Evolutionary conservation across 73 alveolate genomes (phyloP).

Genomic region (Diophrys sp.): DNA sequence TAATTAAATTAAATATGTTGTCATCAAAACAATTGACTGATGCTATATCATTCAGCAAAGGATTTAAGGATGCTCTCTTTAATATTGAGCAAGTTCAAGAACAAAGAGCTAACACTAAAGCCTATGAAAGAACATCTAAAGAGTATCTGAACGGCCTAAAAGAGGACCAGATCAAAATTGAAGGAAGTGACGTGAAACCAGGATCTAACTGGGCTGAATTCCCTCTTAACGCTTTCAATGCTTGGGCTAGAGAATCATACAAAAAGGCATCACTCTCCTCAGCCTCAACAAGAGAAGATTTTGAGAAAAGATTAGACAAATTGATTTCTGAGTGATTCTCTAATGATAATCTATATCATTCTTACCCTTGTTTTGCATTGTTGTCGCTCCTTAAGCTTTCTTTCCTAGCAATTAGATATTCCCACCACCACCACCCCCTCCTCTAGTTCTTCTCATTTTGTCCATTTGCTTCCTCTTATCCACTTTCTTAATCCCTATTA

Average conservation of each 20-base stretch:
- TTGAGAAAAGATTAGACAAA: background rate
- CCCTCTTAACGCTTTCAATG: background rate
- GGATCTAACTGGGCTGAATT: background rate
- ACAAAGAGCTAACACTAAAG: background rate
- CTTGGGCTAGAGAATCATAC: background rate
- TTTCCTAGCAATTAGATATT: too few relatives aligned
- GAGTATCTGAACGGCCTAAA: background rate
- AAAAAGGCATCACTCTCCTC: conserved; percentile 9
- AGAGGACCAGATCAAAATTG: background rate
- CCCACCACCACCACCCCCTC: too few relatives aligned
- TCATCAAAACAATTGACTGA: background rate
- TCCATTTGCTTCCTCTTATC: conserved; percentile 54
- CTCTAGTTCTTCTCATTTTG: too few relatives aligned
- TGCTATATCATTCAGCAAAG: conserved; percentile 12
- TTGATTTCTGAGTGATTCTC: too few relatives aligned
- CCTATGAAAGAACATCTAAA: background rate
- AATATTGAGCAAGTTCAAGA: conserved; percentile 18
- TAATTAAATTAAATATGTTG: conserved; percentile 7
- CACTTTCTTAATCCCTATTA: conserved; percentile 63
- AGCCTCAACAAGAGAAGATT: conserved; percentile 7
- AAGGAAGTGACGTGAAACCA: background rate
- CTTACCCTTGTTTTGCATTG: too few relatives aligned
- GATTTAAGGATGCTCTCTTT: conserved; percentile 12
- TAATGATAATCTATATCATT: too few relatives aligned
- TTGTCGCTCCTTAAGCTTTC: too few relatives aligned